These are phyloP conservation scores for Coniferiporia weirii DNA, from an alignment of 1,284 basidiomycete genomes.

Conservation along the genomic window DNA sequence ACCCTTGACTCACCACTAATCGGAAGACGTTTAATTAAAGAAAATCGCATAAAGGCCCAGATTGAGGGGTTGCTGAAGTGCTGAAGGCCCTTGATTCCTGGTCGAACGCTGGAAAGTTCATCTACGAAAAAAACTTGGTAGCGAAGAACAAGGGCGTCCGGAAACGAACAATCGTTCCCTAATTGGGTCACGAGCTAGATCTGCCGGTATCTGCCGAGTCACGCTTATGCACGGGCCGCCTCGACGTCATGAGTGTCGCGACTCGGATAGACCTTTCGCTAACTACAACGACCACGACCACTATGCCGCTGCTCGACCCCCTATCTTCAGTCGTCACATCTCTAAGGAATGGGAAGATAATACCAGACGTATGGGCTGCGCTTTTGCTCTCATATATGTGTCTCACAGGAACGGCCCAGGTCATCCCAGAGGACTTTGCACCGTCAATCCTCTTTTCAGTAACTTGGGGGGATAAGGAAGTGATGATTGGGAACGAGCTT, in stretches of 20 bases:
- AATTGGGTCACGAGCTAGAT: too few relatives aligned
- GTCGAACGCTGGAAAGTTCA: background rate
- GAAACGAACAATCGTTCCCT: background rate
- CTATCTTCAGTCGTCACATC: conserved; percentile 35
- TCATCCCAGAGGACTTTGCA: conserved; percentile 43
- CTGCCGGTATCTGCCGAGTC: too few relatives aligned
- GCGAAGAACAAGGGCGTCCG: background rate
- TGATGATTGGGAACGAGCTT: conserved; percentile 46
- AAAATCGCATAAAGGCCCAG: too few relatives aligned
- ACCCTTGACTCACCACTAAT: too few relatives aligned
- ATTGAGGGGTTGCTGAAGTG: too few relatives aligned
- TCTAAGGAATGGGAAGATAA: conserved; percentile 41
- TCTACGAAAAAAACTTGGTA: background rate
- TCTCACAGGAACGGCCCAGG: conserved; percentile 17
- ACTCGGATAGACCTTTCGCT: too few relatives aligned
- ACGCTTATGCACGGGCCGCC: background rate
- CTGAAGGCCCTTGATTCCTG: too few relatives aligned
- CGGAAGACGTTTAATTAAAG: too few relatives aligned
- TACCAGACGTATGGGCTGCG: conserved; percentile 38
- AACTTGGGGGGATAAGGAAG: conserved; percentile 45
- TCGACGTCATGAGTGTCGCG: background rate
- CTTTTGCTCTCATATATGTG: background rate
- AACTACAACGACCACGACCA: background rate
- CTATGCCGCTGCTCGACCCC: conserved; percentile 31
- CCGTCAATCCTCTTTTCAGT: conserved; percentile 52